Conservation (phyloP, 2,329 filamentous ascomycete species). For the Elsinoe necatrix region DNA sequence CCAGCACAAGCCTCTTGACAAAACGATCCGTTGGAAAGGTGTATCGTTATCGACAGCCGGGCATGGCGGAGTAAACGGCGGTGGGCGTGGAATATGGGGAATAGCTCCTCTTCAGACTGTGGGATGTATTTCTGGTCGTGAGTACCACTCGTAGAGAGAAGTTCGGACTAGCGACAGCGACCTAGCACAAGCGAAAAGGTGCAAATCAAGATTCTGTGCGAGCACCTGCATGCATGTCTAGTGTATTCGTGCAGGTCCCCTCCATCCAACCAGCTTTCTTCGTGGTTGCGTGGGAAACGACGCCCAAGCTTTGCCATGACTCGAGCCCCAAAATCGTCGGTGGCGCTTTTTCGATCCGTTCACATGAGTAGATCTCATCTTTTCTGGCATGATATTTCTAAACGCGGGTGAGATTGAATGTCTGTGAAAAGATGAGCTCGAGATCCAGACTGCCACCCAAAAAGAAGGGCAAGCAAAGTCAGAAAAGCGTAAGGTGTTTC, state of each 20-base stretch:
- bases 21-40: neutral
- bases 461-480: constrained; percentile 17
- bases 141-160: neutral
- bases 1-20: neutral
- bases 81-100: constrained; percentile 8
- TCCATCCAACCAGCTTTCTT: neutral
- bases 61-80: constrained; percentile 8
- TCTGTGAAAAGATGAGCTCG: neutral
- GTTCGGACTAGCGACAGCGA: neutral
- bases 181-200: constrained; percentile 1
- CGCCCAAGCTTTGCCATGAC: neutral
- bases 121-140: neutral
- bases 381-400: too few relatives aligned
- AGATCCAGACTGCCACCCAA: constrained; percentile 7
- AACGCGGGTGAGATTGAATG: neutral
- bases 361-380: too few relatives aligned
- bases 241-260: neutral
- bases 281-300: neutral
- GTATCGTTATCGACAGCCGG: constrained; percentile 1
- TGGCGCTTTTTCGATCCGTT: neutral
- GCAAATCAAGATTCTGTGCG: constrained; percentile 10
- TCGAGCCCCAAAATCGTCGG: neutral
- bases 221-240: constrained; percentile 9
- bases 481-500: constrained; percentile 16
- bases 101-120: neutral